Evolutionary conservation across 352 stramenopile species (phyloP).

Genomic region (Globisporangium solare): DNA sequence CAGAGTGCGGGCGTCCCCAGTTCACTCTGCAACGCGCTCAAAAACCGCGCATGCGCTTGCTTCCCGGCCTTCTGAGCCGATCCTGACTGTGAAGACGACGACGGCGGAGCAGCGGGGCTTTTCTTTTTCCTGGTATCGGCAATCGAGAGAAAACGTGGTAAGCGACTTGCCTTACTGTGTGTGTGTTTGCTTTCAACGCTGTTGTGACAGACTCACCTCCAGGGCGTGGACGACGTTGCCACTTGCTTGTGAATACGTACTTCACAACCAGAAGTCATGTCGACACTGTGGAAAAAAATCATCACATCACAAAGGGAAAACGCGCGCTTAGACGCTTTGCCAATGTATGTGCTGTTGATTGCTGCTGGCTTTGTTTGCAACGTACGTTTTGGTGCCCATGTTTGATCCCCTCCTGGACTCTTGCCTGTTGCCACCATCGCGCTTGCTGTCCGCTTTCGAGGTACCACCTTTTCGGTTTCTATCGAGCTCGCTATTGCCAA

Average conservation of each 20-base stretch:
- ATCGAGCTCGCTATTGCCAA: neutral
- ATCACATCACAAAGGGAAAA: neutral
- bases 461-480: neutral
- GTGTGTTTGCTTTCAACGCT: neutral
- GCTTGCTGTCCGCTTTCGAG: neutral
- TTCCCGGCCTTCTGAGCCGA: constrained; percentile 6
- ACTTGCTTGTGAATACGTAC: constrained; percentile 31
- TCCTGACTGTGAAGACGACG: neutral
- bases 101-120: no score
- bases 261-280: constrained; percentile 34
- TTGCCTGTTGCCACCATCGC: neutral
- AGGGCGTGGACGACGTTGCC: constrained; percentile 38
- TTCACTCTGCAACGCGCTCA: constrained; percentile 42
- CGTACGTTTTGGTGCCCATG: neutral
- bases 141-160: neutral
- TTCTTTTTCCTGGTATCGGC: constrained; percentile 15
- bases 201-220: constrained; percentile 26
- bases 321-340: neutral
- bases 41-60: constrained; percentile 34
- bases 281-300: constrained; percentile 17
- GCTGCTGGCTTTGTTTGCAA: neutral
- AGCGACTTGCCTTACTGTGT: neutral
- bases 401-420: neutral
- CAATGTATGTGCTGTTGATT: neutral
- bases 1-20: constrained; percentile 51